Percentiles rank a stretch among this genome's conserved stretches.
Evolutionary conservation across 2,329 filamentous ascomycete genomes (phyloP).

Genomic region (Sclerotinia glacialis): DNA sequence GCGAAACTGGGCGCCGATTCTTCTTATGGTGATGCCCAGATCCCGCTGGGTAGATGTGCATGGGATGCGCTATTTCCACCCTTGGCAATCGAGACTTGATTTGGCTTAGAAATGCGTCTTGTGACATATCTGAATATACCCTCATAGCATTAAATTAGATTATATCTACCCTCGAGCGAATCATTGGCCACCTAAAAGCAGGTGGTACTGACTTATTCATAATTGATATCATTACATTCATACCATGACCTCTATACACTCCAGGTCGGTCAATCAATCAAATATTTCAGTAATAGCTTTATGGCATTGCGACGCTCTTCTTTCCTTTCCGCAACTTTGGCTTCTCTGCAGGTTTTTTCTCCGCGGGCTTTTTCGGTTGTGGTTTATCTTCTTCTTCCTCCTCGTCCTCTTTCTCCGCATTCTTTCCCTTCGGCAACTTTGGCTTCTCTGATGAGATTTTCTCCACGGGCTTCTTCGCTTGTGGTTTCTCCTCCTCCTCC

Average conservation of each 20-base stretch:
- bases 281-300: neutral
- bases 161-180: neutral
- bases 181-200: neutral
- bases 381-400: conserved; percentile 1
- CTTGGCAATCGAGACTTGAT: conserved; percentile 44
- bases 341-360: neutral
- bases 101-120: neutral
- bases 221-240: neutral
- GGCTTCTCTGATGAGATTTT: neutral
- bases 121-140: neutral
- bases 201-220: neutral
- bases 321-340: neutral
- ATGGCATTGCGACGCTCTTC: conserved; percentile 14
- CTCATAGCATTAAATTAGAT: neutral
- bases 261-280: neutral
- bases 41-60: conserved; percentile 41
- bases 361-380: conserved; percentile 1
- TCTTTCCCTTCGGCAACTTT: neutral
- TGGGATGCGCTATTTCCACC: conserved; percentile 54
- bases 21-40: conserved; percentile 57
- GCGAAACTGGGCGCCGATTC: conserved; percentile 63
- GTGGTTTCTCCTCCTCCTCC: conserved; percentile 1
- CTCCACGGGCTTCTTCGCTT: neutral
- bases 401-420: neutral
- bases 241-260: neutral